Conservation (phyloP, 768 basidiomycete genomes). For the Boletus sensibilis region DNA sequence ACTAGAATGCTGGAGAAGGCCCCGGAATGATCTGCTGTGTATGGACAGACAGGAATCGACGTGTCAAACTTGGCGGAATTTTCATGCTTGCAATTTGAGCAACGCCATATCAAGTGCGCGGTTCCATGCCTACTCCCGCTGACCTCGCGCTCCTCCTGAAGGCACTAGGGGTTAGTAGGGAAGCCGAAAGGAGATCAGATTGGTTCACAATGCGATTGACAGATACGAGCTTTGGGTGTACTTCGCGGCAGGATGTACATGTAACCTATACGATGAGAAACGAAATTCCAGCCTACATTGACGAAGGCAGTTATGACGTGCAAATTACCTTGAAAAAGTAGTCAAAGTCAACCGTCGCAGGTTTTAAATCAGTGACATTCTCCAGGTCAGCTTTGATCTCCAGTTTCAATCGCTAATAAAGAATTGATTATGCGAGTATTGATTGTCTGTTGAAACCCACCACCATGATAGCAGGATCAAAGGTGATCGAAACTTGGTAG, state of each 20-base stretch:
- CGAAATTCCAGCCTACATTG: background rate
- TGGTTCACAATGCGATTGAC: constrained; percentile 63
- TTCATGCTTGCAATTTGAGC: constrained; percentile 75
- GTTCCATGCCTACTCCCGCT: constrained; percentile 62
- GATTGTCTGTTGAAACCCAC: constrained; percentile 37
- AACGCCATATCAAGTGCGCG: constrained; percentile 83
- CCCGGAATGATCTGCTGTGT: constrained; percentile 57
- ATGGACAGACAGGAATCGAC: constrained; percentile 48
- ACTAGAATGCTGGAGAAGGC: constrained; percentile 63
- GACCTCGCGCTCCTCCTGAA: constrained; percentile 65
- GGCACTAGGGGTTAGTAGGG: constrained; percentile 4
- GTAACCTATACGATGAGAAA: constrained; percentile 48
- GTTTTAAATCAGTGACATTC: constrained; percentile 68
- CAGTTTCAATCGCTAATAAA: constrained; percentile 51
- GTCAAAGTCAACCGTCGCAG: constrained; percentile 67
- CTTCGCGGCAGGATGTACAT: constrained; percentile 78
- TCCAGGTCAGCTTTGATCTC: constrained; percentile 81
- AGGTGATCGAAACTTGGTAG: constrained; percentile 2
- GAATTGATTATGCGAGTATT: background rate
- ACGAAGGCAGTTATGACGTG: background rate
- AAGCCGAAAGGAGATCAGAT: background rate
- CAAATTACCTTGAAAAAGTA: constrained; percentile 70
- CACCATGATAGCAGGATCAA: constrained; percentile 42
- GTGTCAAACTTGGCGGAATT: constrained; percentile 77
- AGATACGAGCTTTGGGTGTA: constrained; percentile 67